These are phyloP conservation scores for Acacia confusa DNA, from an alignment of 306 rosid species.

Conservation along the genomic window DNA sequence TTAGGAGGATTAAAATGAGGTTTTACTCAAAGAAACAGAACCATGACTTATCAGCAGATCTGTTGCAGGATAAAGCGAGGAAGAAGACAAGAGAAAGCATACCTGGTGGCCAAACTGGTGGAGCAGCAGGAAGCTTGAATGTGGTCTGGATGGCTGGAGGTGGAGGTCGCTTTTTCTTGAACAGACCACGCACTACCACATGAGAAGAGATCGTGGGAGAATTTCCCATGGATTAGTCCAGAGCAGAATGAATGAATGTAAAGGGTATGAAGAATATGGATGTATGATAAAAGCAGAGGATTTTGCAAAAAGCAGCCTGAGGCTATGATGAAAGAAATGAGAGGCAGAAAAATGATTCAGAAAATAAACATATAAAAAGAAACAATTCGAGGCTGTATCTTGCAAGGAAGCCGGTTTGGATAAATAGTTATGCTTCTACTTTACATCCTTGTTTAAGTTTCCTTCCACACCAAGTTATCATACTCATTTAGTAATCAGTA, in stretches of 20 bases:
- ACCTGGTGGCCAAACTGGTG: slow-evolving; percentile 52
- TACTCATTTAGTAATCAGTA: background rate
- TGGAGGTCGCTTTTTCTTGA: slow-evolving; percentile 28
- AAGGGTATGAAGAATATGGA: background rate
- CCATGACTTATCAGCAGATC: background rate
- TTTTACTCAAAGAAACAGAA: background rate
- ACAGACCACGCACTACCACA: slow-evolving; percentile 9
- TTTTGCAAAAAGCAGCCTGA: slow-evolving; percentile 32
- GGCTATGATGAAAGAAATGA: background rate
- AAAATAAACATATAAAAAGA: background rate
- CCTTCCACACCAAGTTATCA: background rate
- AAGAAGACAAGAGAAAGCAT: background rate
- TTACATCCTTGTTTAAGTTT: background rate
- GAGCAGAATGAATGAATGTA: background rate
- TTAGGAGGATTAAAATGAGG: background rate
- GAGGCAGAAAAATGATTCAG: background rate
- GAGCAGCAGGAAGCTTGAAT: slow-evolving; percentile 62
- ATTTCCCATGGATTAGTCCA: slow-evolving; percentile 39
- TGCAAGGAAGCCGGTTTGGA: slow-evolving; percentile 1
- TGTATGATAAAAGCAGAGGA: slow-evolving; percentile 4
- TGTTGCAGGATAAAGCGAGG: background rate
- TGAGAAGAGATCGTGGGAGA: background rate
- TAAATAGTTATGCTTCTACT: background rate
- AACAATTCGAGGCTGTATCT: background rate
- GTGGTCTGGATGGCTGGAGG: slow-evolving; percentile 46